Evolutionary conservation across 192 early-diverging fungal species (phyloP).

Genomic region (Helicostylum pulchrum): DNA sequence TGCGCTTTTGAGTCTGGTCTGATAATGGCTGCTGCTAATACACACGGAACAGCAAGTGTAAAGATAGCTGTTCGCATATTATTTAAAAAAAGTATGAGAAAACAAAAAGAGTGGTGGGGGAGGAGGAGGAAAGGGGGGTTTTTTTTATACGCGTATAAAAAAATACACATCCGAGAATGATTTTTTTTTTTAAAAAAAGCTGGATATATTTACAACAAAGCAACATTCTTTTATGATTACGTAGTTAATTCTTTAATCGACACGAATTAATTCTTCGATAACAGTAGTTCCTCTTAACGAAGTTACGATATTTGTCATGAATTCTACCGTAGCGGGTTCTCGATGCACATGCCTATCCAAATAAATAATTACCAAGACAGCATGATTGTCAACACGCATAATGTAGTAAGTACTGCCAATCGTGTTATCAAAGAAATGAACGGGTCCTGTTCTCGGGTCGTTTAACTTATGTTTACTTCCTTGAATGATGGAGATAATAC

Average conservation of each 20-base stretch:
- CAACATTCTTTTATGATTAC: not conserved
- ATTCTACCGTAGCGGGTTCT: conserved; percentile 43
- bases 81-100: too few species aligned
- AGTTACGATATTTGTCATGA: conserved; percentile 34
- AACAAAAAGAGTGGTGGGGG: too few species aligned
- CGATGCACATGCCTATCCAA: conserved; percentile 44
- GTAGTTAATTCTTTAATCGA: conserved; percentile 13
- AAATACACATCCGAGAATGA: not conserved
- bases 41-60: too few species aligned
- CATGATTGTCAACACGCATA: conserved; percentile 44
- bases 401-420: conserved; percentile 51
- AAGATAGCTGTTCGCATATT: too few species aligned
- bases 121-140: too few species aligned
- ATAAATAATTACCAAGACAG: conserved; percentile 49
- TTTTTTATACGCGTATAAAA: not conserved
- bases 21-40: too few species aligned
- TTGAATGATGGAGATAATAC: conserved; percentile 54
- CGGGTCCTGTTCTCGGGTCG: conserved; percentile 33
- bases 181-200: not conserved
- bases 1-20: too few species aligned
- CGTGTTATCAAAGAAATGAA: conserved; percentile 50
- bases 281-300: conserved; percentile 25
- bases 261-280: conserved; percentile 23
- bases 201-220: too few species aligned
- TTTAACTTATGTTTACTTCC: conserved; percentile 33